Conservation (phyloP, 1,139 yeast genomes). For the Wickerhamiella pararugosa region DNA sequence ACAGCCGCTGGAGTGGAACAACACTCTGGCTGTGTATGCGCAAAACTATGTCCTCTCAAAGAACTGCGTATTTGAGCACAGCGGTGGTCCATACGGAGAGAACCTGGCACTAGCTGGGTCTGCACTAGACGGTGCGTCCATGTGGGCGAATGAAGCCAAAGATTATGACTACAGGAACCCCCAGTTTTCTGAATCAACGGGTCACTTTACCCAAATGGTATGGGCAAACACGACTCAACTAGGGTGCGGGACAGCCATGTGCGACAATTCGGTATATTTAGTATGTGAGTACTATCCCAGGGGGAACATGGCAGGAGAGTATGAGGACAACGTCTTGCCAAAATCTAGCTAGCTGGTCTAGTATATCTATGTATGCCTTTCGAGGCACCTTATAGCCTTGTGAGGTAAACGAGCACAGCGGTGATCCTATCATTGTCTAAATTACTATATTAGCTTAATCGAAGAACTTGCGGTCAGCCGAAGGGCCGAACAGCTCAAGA, state of each 20-base stretch:
- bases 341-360: too few species aligned
- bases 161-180: slow-evolving; percentile 37
- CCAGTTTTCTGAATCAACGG: slow-evolving; percentile 28
- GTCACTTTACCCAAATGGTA: slow-evolving; percentile 70
- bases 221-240: slow-evolving; percentile 54
- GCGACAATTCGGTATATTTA: slow-evolving; percentile 22
- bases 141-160: slow-evolving; percentile 57
- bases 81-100: slow-evolving; percentile 68
- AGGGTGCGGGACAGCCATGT: slow-evolving; percentile 48
- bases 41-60: slow-evolving; percentile 42
- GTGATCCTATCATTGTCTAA: neutral
- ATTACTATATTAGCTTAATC: slow-evolving; percentile 32
- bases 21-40: slow-evolving; percentile 46
- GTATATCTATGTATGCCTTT: too few species aligned
- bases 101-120: slow-evolving; percentile 61
- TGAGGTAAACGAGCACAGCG: too few species aligned
- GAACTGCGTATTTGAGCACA: slow-evolving; percentile 56
- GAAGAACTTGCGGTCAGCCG: slow-evolving; percentile 77
- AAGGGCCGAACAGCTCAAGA: slow-evolving; percentile 78
- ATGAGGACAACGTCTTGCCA: slow-evolving; percentile 31
- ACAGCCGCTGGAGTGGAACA: slow-evolving; percentile 44
- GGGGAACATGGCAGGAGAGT: slow-evolving; percentile 29
- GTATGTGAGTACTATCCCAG: slow-evolving; percentile 26
- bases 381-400: too few species aligned
- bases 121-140: slow-evolving; percentile 42